phyloP scores from a whole-genome alignment of 2,329 filamentous ascomycete species.

The Dryadomyces quercus-mongolicae region DNA sequence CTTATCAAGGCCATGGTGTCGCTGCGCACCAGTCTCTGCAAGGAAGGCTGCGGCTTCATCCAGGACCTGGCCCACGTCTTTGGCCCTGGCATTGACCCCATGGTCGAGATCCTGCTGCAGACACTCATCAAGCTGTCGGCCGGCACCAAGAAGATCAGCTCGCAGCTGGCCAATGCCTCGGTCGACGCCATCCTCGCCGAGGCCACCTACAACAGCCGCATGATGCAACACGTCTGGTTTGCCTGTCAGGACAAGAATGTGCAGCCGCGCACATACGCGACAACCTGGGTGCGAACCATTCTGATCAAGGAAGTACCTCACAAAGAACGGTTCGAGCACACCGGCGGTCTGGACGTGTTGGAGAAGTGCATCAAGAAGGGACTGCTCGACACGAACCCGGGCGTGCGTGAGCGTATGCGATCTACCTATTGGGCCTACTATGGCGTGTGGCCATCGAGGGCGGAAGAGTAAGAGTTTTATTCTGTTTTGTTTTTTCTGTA shows the following conservation, averaged over 20 bases:
- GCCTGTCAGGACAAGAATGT: constrained; percentile 91
- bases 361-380: constrained; percentile 86
- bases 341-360: constrained; percentile 68
- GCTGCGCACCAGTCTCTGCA: constrained; percentile 78
- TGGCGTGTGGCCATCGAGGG: constrained; percentile 63
- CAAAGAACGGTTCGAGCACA: constrained; percentile 73
- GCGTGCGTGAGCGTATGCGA: constrained; percentile 76
- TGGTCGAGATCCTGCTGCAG: constrained; percentile 85
- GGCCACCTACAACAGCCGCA: constrained; percentile 64
- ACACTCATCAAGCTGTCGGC: constrained; percentile 81
- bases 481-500: not conserved
- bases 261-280: constrained; percentile 66
- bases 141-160: constrained; percentile 84
- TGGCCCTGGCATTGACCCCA: constrained; percentile 68
- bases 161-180: constrained; percentile 68
- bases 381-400: constrained; percentile 78
- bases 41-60: constrained; percentile 70
- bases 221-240: constrained; percentile 74
- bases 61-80: constrained; percentile 72
- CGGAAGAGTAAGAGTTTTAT: constrained; percentile 48
- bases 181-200: constrained; percentile 72
- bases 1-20: constrained; percentile 79
- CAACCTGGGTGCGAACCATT: constrained; percentile 75
- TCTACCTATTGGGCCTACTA: constrained; percentile 79
- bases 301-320: constrained; percentile 66